Conservation (phyloP, 768 basidiomycete genomes). For the Mycena vulgaris region DNA sequence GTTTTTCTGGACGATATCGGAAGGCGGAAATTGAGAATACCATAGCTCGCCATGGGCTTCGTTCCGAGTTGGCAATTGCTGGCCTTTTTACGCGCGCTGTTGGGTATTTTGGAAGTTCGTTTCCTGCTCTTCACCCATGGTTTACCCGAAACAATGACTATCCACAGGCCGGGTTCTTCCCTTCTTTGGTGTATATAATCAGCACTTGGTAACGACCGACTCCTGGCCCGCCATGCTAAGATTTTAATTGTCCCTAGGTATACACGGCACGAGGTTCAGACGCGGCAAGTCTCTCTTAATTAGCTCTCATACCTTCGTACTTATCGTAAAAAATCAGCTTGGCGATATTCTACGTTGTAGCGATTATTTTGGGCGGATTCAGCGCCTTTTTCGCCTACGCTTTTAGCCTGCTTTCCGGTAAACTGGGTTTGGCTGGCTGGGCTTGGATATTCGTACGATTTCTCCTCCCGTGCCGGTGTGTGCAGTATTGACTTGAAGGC, state of each 20-base stretch:
- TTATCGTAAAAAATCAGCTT: conserved; percentile 48
- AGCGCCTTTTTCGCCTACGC: conserved; percentile 64
- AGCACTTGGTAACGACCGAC: conserved; percentile 59
- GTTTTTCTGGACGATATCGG: background rate
- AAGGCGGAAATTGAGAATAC: background rate
- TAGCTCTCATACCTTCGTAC: background rate
- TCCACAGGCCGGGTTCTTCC: conserved; percentile 65
- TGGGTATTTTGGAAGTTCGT: conserved; percentile 61
- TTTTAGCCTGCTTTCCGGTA: conserved; percentile 59
- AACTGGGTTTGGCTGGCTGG: conserved; percentile 61
- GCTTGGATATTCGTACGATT: conserved; percentile 67
- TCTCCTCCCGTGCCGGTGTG: background rate
- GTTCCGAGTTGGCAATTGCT: conserved; percentile 59
- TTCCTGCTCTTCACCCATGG: background rate
- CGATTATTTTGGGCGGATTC: conserved; percentile 61
- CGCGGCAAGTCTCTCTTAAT: conserved; percentile 50
- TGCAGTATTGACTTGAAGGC: background rate
- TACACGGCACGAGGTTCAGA: conserved; percentile 66
- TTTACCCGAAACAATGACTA: background rate
- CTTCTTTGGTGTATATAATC: conserved; percentile 64
- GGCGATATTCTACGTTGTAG: conserved; percentile 63
- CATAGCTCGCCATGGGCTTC: conserved; percentile 63
- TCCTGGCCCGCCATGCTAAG: conserved; percentile 8
- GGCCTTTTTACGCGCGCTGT: conserved; percentile 56
- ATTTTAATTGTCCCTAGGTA: conserved; percentile 54